These are phyloP conservation scores for Ogataea paradorogensis DNA, from an alignment of 805 yeast genomes.

Conservation along the genomic window DNA sequence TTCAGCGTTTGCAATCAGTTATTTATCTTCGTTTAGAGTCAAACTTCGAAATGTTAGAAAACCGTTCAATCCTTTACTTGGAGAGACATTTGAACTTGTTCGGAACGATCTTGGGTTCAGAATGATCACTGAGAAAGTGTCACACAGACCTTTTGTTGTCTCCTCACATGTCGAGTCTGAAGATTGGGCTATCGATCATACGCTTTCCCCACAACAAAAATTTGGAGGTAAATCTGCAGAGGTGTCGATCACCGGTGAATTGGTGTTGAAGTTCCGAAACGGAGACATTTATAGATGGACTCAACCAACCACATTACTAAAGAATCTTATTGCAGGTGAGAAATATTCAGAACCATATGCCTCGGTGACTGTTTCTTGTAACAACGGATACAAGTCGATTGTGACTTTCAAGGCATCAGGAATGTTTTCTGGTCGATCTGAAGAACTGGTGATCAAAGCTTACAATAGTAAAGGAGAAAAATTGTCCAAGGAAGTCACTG, in stretches of 20 bases:
- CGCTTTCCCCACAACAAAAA: constrained; percentile 77
- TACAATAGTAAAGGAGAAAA: constrained; percentile 36
- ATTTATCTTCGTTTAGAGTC: constrained; percentile 64
- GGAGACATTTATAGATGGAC: constrained; percentile 79
- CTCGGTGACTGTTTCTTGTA: constrained; percentile 60
- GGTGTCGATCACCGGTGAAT: constrained; percentile 68
- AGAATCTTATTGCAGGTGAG: constrained; percentile 92
- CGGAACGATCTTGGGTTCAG: constrained; percentile 79
- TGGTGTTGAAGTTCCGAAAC: constrained; percentile 52
- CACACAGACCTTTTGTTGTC: constrained; percentile 82
- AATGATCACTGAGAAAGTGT: constrained; percentile 77
- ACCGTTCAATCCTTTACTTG: constrained; percentile 92
- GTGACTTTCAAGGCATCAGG: constrained; percentile 76
- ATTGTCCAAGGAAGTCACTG: constrained; percentile 42
- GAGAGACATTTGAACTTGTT: constrained; percentile 89
- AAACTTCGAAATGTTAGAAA: constrained; percentile 78
- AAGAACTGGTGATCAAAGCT: constrained; percentile 51
- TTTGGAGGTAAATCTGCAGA: constrained; percentile 96
- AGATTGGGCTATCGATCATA: constrained; percentile 63
- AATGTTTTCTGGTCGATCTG: constrained; percentile 84
- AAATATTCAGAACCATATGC: constrained; percentile 86
- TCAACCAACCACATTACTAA: constrained; percentile 78
- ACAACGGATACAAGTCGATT: constrained; percentile 65
- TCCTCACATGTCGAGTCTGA: constrained; percentile 74
- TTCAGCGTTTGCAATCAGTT: constrained; percentile 81